A percentile compares a stretch with the other conserved stretches of the same genome.
phyloP scores from a whole-genome alignment of 1,139 yeast species.

The Sugiyamaella neomexicana region DNA sequence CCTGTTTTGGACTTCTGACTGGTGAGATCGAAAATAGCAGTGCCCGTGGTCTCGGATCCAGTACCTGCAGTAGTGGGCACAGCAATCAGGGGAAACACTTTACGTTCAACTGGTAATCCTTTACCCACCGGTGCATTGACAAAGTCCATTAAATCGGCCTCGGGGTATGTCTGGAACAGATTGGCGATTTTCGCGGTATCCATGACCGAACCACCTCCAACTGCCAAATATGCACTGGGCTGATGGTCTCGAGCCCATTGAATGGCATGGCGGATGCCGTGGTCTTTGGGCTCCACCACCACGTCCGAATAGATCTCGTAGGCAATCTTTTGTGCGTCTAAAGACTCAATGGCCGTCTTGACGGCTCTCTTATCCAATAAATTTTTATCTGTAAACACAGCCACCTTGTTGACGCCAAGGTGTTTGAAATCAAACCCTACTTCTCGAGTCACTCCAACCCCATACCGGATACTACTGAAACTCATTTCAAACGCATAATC shows the following conservation, averaged over 20 bases:
- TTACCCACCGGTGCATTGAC: slow-evolving; percentile 48
- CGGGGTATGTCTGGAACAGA: slow-evolving; percentile 42
- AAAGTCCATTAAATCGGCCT: slow-evolving; percentile 43
- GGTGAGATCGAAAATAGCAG: slow-evolving; percentile 44
- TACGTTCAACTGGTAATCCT: slow-evolving; percentile 41
- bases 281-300: slow-evolving; percentile 45
- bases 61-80: slow-evolving; percentile 50
- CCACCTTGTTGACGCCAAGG: slow-evolving; percentile 39
- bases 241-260: slow-evolving; percentile 41
- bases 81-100: slow-evolving; percentile 45
- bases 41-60: slow-evolving; percentile 50
- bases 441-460: slow-evolving; percentile 44
- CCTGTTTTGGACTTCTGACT: slow-evolving; percentile 44
- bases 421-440: slow-evolving; percentile 45
- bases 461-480: slow-evolving; percentile 44
- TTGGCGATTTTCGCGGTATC: slow-evolving; percentile 47
- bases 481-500: slow-evolving; percentile 48
- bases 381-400: slow-evolving; percentile 39
- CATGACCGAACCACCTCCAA: slow-evolving; percentile 47
- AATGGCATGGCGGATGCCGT: slow-evolving; percentile 43
- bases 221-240: slow-evolving; percentile 45
- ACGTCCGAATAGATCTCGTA: slow-evolving; percentile 44
- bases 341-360: slow-evolving; percentile 39
- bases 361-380: slow-evolving; percentile 39
- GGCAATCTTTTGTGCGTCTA: slow-evolving; percentile 41